Percentiles rank a stretch among this genome's conserved stretches.
phyloP scores from a whole-genome alignment of 73 alveolate species.

The Effrenium voratum region DNA sequence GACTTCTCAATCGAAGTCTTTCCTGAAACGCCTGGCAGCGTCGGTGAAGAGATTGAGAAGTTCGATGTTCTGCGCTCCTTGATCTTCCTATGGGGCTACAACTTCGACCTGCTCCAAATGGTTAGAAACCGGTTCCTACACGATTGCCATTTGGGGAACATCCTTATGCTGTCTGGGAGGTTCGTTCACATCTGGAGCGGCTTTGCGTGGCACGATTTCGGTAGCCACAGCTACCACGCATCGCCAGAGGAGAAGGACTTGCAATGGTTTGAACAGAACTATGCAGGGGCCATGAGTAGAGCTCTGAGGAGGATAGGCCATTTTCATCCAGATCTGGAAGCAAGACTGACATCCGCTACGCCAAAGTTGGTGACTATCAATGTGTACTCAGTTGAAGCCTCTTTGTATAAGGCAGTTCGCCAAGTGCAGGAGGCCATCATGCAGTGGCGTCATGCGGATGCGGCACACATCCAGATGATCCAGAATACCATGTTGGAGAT shows the following conservation, averaged over 20 bases:
- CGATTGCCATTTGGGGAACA: background rate
- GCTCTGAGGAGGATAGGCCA: background rate
- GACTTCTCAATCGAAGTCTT: background rate
- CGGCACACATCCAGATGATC: background rate
- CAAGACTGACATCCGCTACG: background rate
- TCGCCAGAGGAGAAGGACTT: background rate
- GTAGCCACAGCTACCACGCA: background rate
- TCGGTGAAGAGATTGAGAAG: background rate
- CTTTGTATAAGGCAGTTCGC: background rate
- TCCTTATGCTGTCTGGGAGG: background rate
- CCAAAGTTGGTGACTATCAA: background rate
- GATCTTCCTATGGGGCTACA: background rate
- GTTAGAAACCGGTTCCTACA: background rate
- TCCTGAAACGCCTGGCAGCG: background rate
- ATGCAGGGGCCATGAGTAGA: background rate
- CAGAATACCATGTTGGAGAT: background rate
- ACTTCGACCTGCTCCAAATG: background rate
- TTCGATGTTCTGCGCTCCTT: background rate
- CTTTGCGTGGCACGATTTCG: background rate
- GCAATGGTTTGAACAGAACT: background rate
- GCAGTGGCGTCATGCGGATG: background rate
- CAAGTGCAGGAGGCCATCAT: background rate
- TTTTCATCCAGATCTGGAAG: background rate
- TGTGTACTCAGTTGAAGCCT: background rate
- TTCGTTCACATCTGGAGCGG: background rate